Evolutionary conservation across 257 asterid genomes (phyloP).

Genomic region (Solanum chaucha): DNA sequence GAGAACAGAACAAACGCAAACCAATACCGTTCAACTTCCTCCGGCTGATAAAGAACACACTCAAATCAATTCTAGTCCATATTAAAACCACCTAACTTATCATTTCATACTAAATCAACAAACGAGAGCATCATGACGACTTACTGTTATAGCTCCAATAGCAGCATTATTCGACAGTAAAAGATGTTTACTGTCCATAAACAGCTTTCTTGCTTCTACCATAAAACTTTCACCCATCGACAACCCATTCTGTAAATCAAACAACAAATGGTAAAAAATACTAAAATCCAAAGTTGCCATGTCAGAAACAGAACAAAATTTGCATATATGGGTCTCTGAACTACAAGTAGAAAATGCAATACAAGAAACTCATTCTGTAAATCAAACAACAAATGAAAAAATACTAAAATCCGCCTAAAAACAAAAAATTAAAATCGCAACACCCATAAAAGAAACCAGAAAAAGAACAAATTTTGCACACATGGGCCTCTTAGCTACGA

Average conservation of each 20-base stretch:
- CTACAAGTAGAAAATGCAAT: neutral
- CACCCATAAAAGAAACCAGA: neutral
- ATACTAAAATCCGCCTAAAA: neutral
- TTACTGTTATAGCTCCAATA: constrained; percentile 63
- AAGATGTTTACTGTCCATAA: constrained; percentile 56
- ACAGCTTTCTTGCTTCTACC: constrained; percentile 48
- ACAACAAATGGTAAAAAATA: neutral
- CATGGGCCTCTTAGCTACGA: neutral
- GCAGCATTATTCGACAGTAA: constrained; percentile 40
- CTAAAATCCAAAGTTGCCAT: neutral
- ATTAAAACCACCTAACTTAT: neutral
- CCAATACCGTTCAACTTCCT: constrained; percentile 87
- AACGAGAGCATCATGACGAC: neutral
- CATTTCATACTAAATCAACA: neutral
- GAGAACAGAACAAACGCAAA: constrained; percentile 69
- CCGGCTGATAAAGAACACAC: constrained; percentile 36
- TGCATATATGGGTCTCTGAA: neutral
- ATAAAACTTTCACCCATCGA: constrained; percentile 31
- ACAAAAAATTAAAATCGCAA: neutral
- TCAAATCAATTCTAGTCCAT: neutral
- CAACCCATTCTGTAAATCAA: constrained; percentile 45
- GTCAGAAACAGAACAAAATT: neutral
- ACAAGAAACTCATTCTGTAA: constrained; percentile 36
- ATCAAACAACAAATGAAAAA: neutral
- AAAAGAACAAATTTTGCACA: neutral